These are phyloP conservation scores for Priceomyces medius DNA, from an alignment of 805 yeast species.

Conservation along the genomic window DNA sequence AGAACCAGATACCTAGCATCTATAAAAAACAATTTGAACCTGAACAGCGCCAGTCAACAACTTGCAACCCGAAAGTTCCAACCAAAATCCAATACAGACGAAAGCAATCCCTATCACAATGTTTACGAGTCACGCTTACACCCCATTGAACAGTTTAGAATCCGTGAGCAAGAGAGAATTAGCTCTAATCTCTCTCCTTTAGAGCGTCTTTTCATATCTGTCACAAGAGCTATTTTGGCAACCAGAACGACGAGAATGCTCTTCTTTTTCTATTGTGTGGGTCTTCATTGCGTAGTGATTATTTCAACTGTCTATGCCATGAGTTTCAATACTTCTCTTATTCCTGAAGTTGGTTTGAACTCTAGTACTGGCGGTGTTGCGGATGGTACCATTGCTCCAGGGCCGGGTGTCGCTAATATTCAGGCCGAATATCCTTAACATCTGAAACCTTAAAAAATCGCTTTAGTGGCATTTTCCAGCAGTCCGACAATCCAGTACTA, in stretches of 20 bases:
- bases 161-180: slow-evolving; percentile 73
- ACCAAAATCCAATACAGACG: slow-evolving; percentile 46
- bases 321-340: slow-evolving; percentile 42
- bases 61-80: slow-evolving; percentile 17
- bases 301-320: slow-evolving; percentile 56
- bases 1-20: slow-evolving; percentile 66
- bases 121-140: slow-evolving; percentile 76
- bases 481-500: no score
- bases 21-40: slow-evolving; percentile 29
- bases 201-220: slow-evolving; percentile 72
- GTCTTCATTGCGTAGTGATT: slow-evolving; percentile 74
- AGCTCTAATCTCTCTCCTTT: slow-evolving; percentile 69
- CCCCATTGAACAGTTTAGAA: slow-evolving; percentile 80
- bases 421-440: not conserved
- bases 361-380: slow-evolving; percentile 42
- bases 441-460: no score
- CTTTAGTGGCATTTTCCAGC: no score
- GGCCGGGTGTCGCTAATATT: not conserved
- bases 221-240: slow-evolving; percentile 73
- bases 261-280: slow-evolving; percentile 70
- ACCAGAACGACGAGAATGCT: slow-evolving; percentile 69
- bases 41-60: slow-evolving; percentile 7
- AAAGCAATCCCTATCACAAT: slow-evolving; percentile 55
- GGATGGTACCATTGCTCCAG: slow-evolving; percentile 13
- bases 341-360: slow-evolving; percentile 47